phyloP scores from a whole-genome alignment of 306 rosid genomes.

The Prunus padus region DNA sequence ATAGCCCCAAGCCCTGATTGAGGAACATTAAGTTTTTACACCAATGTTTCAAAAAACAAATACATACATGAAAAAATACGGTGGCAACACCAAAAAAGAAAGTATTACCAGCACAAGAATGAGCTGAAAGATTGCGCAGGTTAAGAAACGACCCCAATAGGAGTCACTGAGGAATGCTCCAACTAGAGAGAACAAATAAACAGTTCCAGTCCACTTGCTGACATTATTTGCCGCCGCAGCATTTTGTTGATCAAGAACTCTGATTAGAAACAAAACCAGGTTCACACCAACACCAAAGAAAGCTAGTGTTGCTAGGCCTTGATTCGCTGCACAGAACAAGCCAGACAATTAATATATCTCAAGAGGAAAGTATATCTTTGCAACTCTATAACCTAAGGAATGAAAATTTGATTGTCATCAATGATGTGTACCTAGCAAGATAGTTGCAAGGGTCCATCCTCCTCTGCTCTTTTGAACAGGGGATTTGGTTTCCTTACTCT shows the following conservation, averaged over 20 bases:
- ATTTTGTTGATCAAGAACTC: conserved; percentile 31
- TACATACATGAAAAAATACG: not conserved
- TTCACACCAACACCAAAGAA: conserved; percentile 42
- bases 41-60: not conserved
- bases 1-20: conserved; percentile 24
- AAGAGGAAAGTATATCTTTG: not conserved
- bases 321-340: conserved; percentile 19
- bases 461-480: conserved; percentile 7
- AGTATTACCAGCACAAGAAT: conserved; percentile 25
- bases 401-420: not conserved
- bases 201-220: conserved; percentile 40
- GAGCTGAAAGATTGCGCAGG: conserved; percentile 32
- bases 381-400: not conserved
- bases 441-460: conserved; percentile 31
- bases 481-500: not conserved
- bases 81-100: not conserved
- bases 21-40: not conserved
- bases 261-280: conserved; percentile 34
- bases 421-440: conserved; percentile 22
- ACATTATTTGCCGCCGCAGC: conserved; percentile 31
- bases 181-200: conserved; percentile 30
- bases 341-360: not conserved
- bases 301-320: conserved; percentile 36
- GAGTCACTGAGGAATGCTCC: conserved; percentile 43
- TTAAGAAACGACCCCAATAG: conserved; percentile 40